Evolutionary conservation across 202 grass and related monocot species (phyloP).

Genomic region (Digitaria exilis): DNA sequence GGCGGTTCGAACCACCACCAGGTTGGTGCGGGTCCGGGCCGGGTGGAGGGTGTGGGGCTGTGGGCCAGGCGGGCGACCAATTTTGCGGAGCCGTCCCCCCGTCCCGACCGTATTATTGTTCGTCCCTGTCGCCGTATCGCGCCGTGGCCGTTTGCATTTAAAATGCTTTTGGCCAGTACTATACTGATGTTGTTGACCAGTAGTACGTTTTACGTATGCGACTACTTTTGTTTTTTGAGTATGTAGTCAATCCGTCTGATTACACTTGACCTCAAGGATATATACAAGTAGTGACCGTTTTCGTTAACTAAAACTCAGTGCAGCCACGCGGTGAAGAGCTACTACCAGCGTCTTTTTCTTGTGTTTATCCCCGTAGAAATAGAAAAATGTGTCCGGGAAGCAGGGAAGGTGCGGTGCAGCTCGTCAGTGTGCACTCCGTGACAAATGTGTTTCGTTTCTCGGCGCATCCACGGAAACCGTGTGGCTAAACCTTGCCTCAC

Average conservation of each 20-base stretch:
- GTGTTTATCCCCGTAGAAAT: not conserved
- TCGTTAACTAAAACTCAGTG: no score
- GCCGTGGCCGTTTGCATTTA: not conserved
- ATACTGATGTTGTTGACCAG: not conserved
- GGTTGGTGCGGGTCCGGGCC: not conserved
- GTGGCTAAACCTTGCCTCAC: not conserved
- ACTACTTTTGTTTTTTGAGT: not conserved
- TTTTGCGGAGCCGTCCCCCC: not conserved
- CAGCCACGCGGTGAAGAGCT: constrained; percentile 30
- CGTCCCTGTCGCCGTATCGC: constrained; percentile 2
- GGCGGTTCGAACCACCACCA: not conserved
- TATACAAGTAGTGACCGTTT: no score
- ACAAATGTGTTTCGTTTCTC: not conserved
- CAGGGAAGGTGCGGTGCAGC: not conserved
- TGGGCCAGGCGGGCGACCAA: constrained; percentile 26
- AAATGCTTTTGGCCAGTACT: not conserved
- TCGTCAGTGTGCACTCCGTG: constrained; percentile 17
- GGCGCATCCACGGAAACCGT: not conserved
- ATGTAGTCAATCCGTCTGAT: constrained; percentile 15
- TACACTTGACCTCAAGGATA: not conserved
- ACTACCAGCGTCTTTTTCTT: not conserved
- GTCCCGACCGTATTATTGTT: not conserved
- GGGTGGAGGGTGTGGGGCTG: not conserved
- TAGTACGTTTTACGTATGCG: not conserved
- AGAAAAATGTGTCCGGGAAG: not conserved